These are phyloP conservation scores for Aspergillus conjunctus DNA, from an alignment of 495 filamentous ascomycete species.

Conservation along the genomic window DNA sequence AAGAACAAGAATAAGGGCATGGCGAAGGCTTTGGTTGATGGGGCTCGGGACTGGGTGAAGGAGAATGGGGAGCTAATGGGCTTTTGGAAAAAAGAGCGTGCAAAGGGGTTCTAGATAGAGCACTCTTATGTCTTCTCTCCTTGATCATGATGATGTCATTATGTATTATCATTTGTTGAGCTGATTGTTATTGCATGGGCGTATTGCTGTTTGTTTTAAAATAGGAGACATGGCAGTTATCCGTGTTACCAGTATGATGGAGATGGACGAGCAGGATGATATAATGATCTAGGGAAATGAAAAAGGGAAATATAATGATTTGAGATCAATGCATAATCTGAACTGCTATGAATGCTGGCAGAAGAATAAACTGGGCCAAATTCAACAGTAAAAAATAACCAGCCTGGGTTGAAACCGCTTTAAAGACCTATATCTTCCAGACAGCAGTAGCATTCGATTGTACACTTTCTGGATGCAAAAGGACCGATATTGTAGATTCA, in stretches of 20 bases:
- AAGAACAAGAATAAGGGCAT: conserved; percentile 74
- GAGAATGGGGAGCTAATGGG: conserved; percentile 75
- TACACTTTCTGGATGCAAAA: too few relatives aligned
- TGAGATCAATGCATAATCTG: background rate
- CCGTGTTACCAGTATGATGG: background rate
- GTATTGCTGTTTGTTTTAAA: background rate
- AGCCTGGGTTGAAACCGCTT: too few relatives aligned
- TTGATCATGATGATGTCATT: background rate
- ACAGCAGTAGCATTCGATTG: too few relatives aligned
- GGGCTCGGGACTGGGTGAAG: conserved; percentile 68
- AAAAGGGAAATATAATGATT: background rate
- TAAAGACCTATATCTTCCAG: too few relatives aligned
- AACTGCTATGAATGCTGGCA: too few relatives aligned
- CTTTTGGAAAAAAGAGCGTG: conserved; percentile 60
- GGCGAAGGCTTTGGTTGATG: conserved; percentile 86
- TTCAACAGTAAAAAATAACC: too few relatives aligned
- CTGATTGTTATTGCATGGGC: too few relatives aligned
- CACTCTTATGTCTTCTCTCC: background rate
- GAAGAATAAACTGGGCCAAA: too few relatives aligned
- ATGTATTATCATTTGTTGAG: background rate
- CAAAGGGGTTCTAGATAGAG: conserved; percentile 40
- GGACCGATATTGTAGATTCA: too few relatives aligned
- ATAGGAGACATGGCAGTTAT: background rate
- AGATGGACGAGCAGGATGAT: background rate
- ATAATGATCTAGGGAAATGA: conserved; percentile 8